phyloP scores from a whole-genome alignment of 1,284 basidiomycete genomes.

The Thecaphora thlaspeos region DNA sequence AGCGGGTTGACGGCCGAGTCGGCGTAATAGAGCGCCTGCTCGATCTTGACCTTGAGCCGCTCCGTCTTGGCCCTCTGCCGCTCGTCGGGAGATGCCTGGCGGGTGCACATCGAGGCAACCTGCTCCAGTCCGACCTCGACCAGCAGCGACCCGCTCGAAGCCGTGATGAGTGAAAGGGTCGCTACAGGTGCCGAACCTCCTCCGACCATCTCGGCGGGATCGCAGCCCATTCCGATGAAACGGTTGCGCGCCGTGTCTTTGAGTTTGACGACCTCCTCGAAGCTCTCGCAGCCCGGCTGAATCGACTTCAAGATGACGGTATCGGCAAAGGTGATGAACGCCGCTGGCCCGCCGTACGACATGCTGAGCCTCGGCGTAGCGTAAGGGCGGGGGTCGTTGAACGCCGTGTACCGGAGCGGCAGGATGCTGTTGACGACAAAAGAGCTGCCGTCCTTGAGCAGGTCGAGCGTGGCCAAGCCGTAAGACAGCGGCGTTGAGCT shows the following conservation, averaged over 20 bases:
- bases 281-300: slow-evolving; percentile 19
- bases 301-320: slow-evolving; percentile 42
- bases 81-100: slow-evolving; percentile 14
- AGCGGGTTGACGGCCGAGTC: slow-evolving; percentile 74
- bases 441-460: slow-evolving; percentile 20
- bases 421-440: slow-evolving; percentile 23
- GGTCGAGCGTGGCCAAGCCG: slow-evolving; percentile 27
- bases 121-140: slow-evolving; percentile 35
- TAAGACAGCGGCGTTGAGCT: slow-evolving; percentile 24
- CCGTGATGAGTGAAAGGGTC: slow-evolving; percentile 49
- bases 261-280: slow-evolving; percentile 58
- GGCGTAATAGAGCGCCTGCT: slow-evolving; percentile 81
- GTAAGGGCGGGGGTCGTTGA: slow-evolving; percentile 42
- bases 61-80: slow-evolving; percentile 51
- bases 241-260: slow-evolving; percentile 50
- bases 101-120: slow-evolving; percentile 20
- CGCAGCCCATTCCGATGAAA: slow-evolving; percentile 51
- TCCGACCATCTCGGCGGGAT: slow-evolving; percentile 8
- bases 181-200: slow-evolving; percentile 10
- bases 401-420: slow-evolving; percentile 19
- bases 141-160: slow-evolving; percentile 43
- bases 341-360: slow-evolving; percentile 45
- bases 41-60: slow-evolving; percentile 77
- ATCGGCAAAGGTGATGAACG: slow-evolving; percentile 47
- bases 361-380: slow-evolving; percentile 40